Evolutionary conservation across 805 yeast species (phyloP), one percentile per base, ranked within the genome.

Genomic region (Candida suzukii): DNA sequence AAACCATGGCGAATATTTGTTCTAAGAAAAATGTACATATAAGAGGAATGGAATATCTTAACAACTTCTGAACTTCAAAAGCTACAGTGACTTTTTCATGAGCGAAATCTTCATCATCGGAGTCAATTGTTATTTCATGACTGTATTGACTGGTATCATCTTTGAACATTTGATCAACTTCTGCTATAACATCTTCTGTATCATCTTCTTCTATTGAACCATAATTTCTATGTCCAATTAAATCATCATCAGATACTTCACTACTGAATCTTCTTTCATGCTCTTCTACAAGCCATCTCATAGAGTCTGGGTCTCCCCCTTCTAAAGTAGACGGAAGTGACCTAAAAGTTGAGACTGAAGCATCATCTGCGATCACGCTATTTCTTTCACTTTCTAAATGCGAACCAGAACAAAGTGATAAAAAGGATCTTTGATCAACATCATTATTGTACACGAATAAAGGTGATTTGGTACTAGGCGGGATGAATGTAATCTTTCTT

Each of bases 1-100:
- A 83, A 1, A 85, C 86, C 19, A 87, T 77, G 1, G 88, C 75
- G 42, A 87, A 70, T 2, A 52, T 45, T 40, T 60, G 63, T 13
- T 83, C 88, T 43, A 83, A 58, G 35, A 83, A 61, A 52, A 83
- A 83, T 2, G 90, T 83, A 36, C 79, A 60, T 16, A 80, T 68
- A 53, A 83, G 60, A 0, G 90, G 90, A 10, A 66, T 42, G 1
- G 80, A 73, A 52, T 67, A 73, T 33, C 62, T 61, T 31, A 61
- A 49, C 12, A 74, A 55, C 32, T 57, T 63, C 4, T 50, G 35
- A 2, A 67, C 44, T 46, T 70, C 75, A 1, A 41, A 38, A 3
- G 37, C 30, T 1, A 41, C 21, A 1, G 61, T 55, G 2, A 57
- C 55, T 2, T 41, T 37, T 43, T 59, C 66, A 39, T 47, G 31